A percentile compares a stretch with the other conserved stretches of the same genome.
phyloP scores from a whole-genome alignment of 768 basidiomycete genomes.

The Boletus insuetus region DNA sequence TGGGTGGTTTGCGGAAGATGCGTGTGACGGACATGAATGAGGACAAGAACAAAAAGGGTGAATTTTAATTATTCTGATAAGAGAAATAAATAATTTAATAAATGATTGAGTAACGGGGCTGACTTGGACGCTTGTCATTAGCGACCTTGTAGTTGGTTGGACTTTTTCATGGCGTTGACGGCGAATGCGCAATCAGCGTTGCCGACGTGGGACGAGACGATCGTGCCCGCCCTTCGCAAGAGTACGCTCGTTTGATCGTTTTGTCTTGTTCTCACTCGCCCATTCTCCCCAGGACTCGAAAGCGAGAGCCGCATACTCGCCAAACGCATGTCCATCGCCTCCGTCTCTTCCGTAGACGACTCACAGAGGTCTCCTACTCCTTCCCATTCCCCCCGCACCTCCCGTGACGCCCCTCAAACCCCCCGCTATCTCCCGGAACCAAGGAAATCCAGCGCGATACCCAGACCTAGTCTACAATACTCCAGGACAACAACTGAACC shows the following conservation, averaged over 20 bases:
- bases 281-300: slow-evolving; percentile 60
- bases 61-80: too few species aligned
- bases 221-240: slow-evolving; percentile 79
- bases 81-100: background rate
- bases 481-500: slow-evolving; percentile 30
- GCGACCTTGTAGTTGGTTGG: background rate
- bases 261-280: background rate
- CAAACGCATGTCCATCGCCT: slow-evolving; percentile 73
- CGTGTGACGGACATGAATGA: slow-evolving; percentile 26
- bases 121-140: background rate
- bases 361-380: slow-evolving; percentile 21
- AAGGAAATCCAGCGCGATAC: slow-evolving; percentile 43
- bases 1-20: slow-evolving; percentile 55
- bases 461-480: slow-evolving; percentile 43
- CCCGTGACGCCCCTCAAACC: slow-evolving; percentile 18
- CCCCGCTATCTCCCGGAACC: slow-evolving; percentile 31
- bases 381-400: slow-evolving; percentile 16
- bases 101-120: background rate
- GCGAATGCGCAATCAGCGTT: slow-evolving; percentile 36
- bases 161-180: slow-evolving; percentile 38
- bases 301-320: slow-evolving; percentile 76
- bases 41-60: background rate
- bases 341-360: slow-evolving; percentile 57
- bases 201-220: slow-evolving; percentile 77
- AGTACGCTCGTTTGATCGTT: slow-evolving; percentile 41